phyloP scores from a whole-genome alignment of 2,329 filamentous ascomycete genomes.

The Lachnellula suecica region DNA sequence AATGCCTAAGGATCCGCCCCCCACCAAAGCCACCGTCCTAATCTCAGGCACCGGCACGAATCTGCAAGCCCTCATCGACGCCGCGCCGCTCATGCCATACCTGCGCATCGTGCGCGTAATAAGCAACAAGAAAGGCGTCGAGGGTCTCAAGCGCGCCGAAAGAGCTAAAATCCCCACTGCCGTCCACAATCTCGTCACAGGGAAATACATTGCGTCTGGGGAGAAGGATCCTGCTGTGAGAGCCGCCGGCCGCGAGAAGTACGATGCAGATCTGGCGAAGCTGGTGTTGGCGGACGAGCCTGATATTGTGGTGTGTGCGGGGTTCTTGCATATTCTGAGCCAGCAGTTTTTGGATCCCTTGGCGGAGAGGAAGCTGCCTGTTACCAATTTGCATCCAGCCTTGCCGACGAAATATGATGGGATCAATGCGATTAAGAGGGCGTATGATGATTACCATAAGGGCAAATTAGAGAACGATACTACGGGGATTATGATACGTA shows the following conservation, averaged over 20 bases:
- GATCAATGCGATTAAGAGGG: constrained; percentile 73
- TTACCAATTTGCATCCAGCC: constrained; percentile 70
- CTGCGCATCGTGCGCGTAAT: constrained; percentile 59
- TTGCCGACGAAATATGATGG: constrained; percentile 70
- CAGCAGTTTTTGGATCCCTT: constrained; percentile 61
- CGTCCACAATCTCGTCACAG: constrained; percentile 66
- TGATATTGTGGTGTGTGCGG: constrained; percentile 64
- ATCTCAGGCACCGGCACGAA: constrained; percentile 71
- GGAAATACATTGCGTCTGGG: constrained; percentile 35
- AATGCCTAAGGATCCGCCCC: constrained; percentile 18
- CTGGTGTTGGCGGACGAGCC: constrained; percentile 52
- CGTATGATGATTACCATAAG: constrained; percentile 68
- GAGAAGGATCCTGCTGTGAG: constrained; percentile 42
- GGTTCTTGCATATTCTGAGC: constrained; percentile 71
- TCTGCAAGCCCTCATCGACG: constrained; percentile 62
- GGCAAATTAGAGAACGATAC: constrained; percentile 63
- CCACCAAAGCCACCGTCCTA: constrained; percentile 51
- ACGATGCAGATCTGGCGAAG: constrained; percentile 66
- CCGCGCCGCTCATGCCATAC: constrained; percentile 44
- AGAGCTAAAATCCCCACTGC: constrained; percentile 59
- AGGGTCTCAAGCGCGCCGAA: constrained; percentile 60
- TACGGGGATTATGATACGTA: constrained; percentile 87
- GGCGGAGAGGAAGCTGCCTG: constrained; percentile 48
- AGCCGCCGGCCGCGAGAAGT: constrained; percentile 53
- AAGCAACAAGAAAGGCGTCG: constrained; percentile 63